phyloP scores from a whole-genome alignment of 768 basidiomycete genomes.

The Pholiota conissans region DNA sequence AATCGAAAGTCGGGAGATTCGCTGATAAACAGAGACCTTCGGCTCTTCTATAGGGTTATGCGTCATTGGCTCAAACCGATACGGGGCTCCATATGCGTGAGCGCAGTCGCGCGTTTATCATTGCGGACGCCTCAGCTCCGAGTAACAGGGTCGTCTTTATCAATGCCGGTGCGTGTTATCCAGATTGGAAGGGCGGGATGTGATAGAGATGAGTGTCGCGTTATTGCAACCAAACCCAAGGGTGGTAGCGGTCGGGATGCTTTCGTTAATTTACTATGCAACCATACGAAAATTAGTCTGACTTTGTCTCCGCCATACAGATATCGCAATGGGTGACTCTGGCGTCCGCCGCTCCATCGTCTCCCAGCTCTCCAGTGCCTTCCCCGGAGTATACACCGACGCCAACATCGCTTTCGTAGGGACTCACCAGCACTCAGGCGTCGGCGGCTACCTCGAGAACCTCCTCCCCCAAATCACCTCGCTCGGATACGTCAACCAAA shows the following conservation, averaged over 20 bases:
- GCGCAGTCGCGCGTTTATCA: slow-evolving; percentile 73
- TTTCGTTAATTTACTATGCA: no score
- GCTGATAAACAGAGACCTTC: not conserved
- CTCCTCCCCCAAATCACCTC: slow-evolving; percentile 76
- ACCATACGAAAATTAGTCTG: not conserved
- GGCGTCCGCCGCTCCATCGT: slow-evolving; percentile 74
- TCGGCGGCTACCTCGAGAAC: slow-evolving; percentile 78
- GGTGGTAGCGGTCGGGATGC: no score
- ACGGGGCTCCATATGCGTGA: slow-evolving; percentile 80
- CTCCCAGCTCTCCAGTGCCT: slow-evolving; percentile 50
- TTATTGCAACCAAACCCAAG: no score
- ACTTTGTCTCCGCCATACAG: slow-evolving; percentile 28
- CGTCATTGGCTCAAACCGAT: slow-evolving; percentile 61
- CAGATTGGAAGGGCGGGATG: not conserved
- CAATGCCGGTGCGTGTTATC: slow-evolving; percentile 55
- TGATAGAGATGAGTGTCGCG: no score
- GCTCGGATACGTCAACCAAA: slow-evolving; percentile 70
- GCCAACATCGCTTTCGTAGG: slow-evolving; percentile 75
- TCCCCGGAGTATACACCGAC: slow-evolving; percentile 64
- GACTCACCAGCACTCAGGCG: slow-evolving; percentile 77
- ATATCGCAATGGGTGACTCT: slow-evolving; percentile 82
- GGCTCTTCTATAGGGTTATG: slow-evolving; percentile 56
- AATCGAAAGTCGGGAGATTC: not conserved
- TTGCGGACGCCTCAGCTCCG: slow-evolving; percentile 59
- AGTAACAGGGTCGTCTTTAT: slow-evolving; percentile 70